Evolutionary conservation across 2,329 filamentous ascomycete species (phyloP), one percentile per base, ranked within the genome.

Genomic region (Fusarium sororula): DNA sequence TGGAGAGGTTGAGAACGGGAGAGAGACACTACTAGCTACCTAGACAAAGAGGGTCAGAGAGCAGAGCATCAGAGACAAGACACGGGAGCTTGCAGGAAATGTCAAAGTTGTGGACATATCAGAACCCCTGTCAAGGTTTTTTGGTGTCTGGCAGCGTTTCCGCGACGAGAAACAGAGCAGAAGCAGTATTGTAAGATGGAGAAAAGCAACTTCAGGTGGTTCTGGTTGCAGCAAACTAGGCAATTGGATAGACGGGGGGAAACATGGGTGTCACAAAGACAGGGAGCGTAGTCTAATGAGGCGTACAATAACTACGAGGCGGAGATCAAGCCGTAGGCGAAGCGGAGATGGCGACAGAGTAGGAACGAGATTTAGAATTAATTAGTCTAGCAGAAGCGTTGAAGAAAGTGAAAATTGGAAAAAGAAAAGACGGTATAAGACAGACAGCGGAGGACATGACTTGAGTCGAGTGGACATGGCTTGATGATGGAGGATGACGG

Each of bases 41-140:
- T 22, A 22, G 57, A 63, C 42, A 55, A 45, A 75, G 38, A 69
- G 53, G 64, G 58, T 58, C 58, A 55, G 60, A 64, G 51, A 69
- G 68, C 45, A 48, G 44, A 45, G 24, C 28, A 66, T 45, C 55
- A 64, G 47, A 73, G 70, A 73, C 70, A 66, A 45, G 54, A 48
- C 70, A 68, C 75, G 75, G 75, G 68, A 77, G 75, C 66, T 68
- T 76, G 75, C 75, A 66, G 63, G 26, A 44, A 55, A 77, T 75
- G 65, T 74, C 67, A 70, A 58, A 61, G 69, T 60, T 37, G 53
- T 24, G 28, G 63, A 66, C 68, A 76, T 63, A 56, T 47, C 51
- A 75, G 55, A 35, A 60, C 56, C 70, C 70, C 53, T 61, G 66
- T 60, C 42, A 28, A 44, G 22, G 37, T 48, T 50, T 50, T n/a